Base-by-base conservation (phyloP, 1,284 basidiomycete species). In the Clitocybe nebularis region DNA sequence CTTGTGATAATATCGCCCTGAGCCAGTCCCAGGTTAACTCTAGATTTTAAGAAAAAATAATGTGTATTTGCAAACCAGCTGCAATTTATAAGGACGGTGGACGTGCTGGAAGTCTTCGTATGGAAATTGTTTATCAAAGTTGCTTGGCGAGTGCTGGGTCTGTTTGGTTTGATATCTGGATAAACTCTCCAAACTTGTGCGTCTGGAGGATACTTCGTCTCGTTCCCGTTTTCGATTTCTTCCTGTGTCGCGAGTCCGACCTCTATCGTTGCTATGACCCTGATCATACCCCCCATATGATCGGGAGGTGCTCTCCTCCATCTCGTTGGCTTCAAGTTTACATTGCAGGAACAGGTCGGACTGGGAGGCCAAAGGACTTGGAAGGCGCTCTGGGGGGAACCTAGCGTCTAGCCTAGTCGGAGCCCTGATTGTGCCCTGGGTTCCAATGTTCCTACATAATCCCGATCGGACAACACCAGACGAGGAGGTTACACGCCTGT, bases 281-380 rank as follows among this genome's bases (percentile, higher is more conserved):
- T 24, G 19, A 14, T 48, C 42, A 21, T 45, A n/a, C n/a, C n/a
- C n/a, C n/a, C n/a, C n/a, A n/a, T n/a, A n/a, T n/a, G n/a, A n/a
- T n/a, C n/a, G n/a, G n/a, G n/a, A n/a, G n/a, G n/a, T n/a, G n/a
- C n/a, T n/a, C n/a, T n/a, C n/a, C n/a, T n/a, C n/a, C 25, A 21
- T 32, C 24, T 45, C 54, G 20, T 56, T 57, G 25, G 50, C 48
- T 45, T 60, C 61, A 16, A 52, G 50, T 44, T 63, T 57, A 43
- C 55, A 58, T 19, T 49, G 58, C 21, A 55, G 57, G 36, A 63
- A 68, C 33, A 64, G 54, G 44, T 66, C 63, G 14, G 57, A 50
- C 47, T 68, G 67, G 17, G 67, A 55, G n/a, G 54, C 52, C 41
- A 64, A 42, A 17, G 63, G 54, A 37, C 45, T 47, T 7, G 48